Evolutionary conservation across 2,329 filamentous ascomycete genomes (phyloP).

Genomic region (Stenocarpella maydis): DNA sequence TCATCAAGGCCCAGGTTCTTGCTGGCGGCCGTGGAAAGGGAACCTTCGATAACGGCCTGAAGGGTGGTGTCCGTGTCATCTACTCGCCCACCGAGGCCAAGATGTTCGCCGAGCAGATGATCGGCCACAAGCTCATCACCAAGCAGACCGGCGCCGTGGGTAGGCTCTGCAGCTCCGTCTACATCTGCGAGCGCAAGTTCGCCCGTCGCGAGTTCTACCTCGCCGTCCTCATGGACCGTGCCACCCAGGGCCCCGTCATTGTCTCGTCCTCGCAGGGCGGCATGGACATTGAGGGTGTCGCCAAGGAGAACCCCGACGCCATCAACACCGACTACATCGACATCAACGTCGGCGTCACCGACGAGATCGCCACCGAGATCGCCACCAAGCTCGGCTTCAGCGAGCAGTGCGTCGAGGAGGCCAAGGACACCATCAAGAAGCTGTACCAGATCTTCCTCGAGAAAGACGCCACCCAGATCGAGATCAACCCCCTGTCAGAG

Average conservation of each 20-base stretch:
- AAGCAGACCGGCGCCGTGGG: conserved; percentile 97
- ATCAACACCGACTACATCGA: conserved; percentile 94
- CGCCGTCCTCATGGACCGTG: conserved; percentile 97
- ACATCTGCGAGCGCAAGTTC: conserved; percentile 99
- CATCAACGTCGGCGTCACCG: conserved; percentile 93
- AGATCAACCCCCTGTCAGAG: conserved; percentile 99
- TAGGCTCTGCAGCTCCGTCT: conserved; percentile 95
- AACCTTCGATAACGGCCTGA: conserved; percentile 96
- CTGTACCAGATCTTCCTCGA: conserved; percentile 99
- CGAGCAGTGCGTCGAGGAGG: conserved; percentile 95
- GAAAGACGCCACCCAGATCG: conserved; percentile 98
- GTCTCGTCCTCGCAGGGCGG: conserved; percentile 98
- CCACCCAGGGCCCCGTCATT: conserved; percentile 89
- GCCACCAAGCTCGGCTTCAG: conserved; percentile 95
- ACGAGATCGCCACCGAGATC: conserved; percentile 91
- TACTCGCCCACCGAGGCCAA: conserved; percentile 96
- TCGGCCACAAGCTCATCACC: conserved; percentile 98
- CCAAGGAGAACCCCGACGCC: conserved; percentile 95
- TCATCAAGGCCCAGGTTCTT: conserved; percentile 99
- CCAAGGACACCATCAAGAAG: conserved; percentile 97
- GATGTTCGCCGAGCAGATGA: conserved; percentile 99
- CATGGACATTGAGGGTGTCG: conserved; percentile 98
- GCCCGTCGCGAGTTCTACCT: conserved; percentile 99
- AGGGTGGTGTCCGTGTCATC: conserved; percentile 97
- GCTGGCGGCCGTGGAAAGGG: conserved; percentile 98